A percentile compares a stretch with the other conserved stretches of the same genome.
Evolutionary conservation across 2,329 filamentous ascomycete genomes (phyloP).

Genomic region (Daldinia sp.): DNA sequence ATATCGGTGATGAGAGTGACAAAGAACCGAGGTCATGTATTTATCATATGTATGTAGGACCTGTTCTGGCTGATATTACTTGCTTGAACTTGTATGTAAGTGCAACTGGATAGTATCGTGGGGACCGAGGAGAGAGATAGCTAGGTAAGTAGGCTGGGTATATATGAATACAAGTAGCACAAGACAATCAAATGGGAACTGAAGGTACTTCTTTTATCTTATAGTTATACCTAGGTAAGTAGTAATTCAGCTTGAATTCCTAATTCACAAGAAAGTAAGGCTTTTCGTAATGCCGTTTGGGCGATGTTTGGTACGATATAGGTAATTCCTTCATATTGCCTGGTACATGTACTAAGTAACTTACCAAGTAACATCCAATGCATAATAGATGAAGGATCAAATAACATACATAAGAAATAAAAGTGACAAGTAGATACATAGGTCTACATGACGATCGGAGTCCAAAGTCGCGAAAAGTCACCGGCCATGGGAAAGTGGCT

Average conservation of each 20-base stretch:
- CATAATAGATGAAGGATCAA: conserved; percentile 27
- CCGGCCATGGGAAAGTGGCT: conserved; percentile 32
- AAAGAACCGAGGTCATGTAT: conserved; percentile 19
- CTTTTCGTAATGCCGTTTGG: conserved; percentile 30
- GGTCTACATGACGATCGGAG: conserved; percentile 43
- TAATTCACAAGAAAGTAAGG: not conserved
- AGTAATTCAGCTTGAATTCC: not conserved
- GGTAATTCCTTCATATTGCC: conserved; percentile 16
- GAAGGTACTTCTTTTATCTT: conserved; percentile 24
- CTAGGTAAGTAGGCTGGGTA: not conserved
- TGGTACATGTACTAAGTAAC: conserved; percentile 21
- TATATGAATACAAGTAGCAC: conserved; percentile 21
- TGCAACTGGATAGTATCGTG: not conserved
- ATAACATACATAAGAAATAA: conserved; percentile 6
- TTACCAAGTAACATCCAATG: not conserved
- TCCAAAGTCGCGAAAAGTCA: conserved; percentile 42
- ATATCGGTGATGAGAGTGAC: conserved; percentile 12
- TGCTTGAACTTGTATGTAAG: not conserved
- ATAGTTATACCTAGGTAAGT: conserved; percentile 18
- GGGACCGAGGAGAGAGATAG: not conserved
- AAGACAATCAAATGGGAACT: conserved; percentile 20
- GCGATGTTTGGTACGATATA: conserved; percentile 25
- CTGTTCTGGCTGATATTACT: not conserved
- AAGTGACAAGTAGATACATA: conserved; percentile 44
- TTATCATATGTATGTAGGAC: not conserved